Percentiles rank a stretch among this genome's conserved stretches.
phyloP scores from a whole-genome alignment of 805 yeast species.

The Saccharomycopsis guyanensis region DNA sequence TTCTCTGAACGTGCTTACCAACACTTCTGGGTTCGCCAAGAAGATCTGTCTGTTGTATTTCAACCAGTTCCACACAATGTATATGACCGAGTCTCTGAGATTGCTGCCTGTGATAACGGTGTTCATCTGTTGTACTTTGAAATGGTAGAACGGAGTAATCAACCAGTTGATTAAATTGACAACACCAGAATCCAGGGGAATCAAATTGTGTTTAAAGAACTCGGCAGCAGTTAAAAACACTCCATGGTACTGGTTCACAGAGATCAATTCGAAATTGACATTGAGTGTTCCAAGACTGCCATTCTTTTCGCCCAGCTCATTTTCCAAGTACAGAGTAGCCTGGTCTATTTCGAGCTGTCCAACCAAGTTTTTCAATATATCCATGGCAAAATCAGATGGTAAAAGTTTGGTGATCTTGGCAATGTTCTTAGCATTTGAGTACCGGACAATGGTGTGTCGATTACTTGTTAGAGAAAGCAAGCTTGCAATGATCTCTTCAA shows the following conservation, averaged over 20 bases:
- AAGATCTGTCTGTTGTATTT: constrained; percentile 30
- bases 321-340: constrained; percentile 21
- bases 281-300: not conserved
- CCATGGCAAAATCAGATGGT: constrained; percentile 33
- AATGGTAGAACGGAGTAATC: constrained; percentile 31
- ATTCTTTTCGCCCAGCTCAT: constrained; percentile 18
- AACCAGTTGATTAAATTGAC: constrained; percentile 28
- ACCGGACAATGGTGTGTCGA: constrained; percentile 50
- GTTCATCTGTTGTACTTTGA: constrained; percentile 47
- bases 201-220: constrained; percentile 26
- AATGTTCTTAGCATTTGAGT: constrained; percentile 58
- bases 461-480: constrained; percentile 38
- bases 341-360: constrained; percentile 21
- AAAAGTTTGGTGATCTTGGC: constrained; percentile 38
- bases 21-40: constrained; percentile 22
- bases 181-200: constrained; percentile 21
- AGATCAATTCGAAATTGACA: constrained; percentile 29
- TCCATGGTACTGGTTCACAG: constrained; percentile 48
- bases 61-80: constrained; percentile 71
- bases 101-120: constrained; percentile 52
- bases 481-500: constrained; percentile 44
- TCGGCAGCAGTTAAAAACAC: constrained; percentile 51
- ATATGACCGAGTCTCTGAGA: constrained; percentile 79
- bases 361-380: constrained; percentile 27
- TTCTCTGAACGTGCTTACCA: constrained; percentile 24